Base-by-base conservation (phyloP, 139 green algal species). In the Penium margaritaceum region DNA sequence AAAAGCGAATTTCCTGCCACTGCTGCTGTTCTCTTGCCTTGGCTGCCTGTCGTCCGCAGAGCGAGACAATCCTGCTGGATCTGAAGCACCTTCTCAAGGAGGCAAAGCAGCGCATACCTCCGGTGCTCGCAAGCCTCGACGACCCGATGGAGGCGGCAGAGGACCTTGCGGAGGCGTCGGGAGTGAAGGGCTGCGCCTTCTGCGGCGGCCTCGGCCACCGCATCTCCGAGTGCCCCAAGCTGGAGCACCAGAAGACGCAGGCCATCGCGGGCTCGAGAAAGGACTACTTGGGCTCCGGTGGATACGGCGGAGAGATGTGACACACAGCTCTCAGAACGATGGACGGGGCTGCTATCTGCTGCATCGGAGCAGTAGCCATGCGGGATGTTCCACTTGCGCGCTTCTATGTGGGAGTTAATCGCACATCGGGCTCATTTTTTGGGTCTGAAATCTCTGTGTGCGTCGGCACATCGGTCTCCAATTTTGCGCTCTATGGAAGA, bases 191-290 rank as follows among this genome's bases (percentile, higher is more conserved):
- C 39, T 99, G 94, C 83, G 82, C 82, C 38, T 97, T 95, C 84
- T 99, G 94, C 78, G 92, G 94, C 38, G 94, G 94, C 36, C 84
- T 99, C 74, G 94, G 94, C 32, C 94, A 99, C 82, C 80, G 94
- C 19, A 91, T 97, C 72, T 84, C 83, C 6, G 85, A 96, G 74
- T 98, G 93, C 82, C 93, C 93, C 68, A 97, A 98, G 85, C 84
- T 98, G 68, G 74, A 78, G 30, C 67, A 83, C 21, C 74, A 83
- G 65, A 24, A 54, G 5, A 46, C 30, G 55, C 38, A 84, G 58
- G 76, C 76, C 33, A 77, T 84, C 15, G 34, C 54, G 17, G 77
- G 77, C 7, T 36, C 71, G 1, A 43, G 33, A 3, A 82, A 70
- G 75, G 77, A 84, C 29, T 83, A 72, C n/a, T 84, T 83, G 30